phyloP scores from a whole-genome alignment of 2,329 filamentous ascomycete genomes.

The Fusarium liriodendri region DNA sequence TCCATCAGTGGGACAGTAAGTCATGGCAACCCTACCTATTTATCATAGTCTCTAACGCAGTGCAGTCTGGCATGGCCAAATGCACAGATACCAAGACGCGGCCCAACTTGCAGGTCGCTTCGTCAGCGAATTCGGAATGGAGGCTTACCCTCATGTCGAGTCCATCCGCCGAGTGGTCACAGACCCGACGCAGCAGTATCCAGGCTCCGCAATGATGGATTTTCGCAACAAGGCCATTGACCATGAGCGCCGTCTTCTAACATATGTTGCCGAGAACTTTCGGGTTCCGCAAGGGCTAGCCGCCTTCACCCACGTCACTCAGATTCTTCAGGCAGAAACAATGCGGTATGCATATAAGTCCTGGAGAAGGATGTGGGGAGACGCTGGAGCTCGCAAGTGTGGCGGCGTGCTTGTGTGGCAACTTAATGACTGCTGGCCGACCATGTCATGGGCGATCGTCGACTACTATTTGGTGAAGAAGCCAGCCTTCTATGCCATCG shows the following conservation, averaged over 20 bases:
- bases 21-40: not conserved
- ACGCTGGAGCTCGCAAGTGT: constrained; percentile 62
- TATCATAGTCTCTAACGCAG: not conserved
- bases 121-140: constrained; percentile 85
- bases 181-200: constrained; percentile 61
- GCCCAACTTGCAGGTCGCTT: constrained; percentile 78
- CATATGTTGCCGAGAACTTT: constrained; percentile 83
- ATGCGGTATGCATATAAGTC: constrained; percentile 62
- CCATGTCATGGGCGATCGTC: constrained; percentile 73
- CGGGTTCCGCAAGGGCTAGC: constrained; percentile 75
- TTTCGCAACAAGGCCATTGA: constrained; percentile 88
- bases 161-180: constrained; percentile 77
- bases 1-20: not conserved
- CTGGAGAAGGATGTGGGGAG: constrained; percentile 63
- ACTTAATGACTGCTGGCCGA: constrained; percentile 77
- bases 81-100: constrained; percentile 80
- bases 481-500: constrained; percentile 65
- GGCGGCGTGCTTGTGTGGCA: constrained; percentile 76
- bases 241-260: constrained; percentile 78
- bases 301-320: constrained; percentile 68
- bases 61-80: constrained; percentile 76
- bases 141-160: constrained; percentile 69
- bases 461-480: constrained; percentile 74
- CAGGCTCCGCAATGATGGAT: constrained; percentile 79
- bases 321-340: constrained; percentile 65